Conservation (phyloP, 2,329 filamentous ascomycete genomes). For the Trichoderma hamatum region DNA sequence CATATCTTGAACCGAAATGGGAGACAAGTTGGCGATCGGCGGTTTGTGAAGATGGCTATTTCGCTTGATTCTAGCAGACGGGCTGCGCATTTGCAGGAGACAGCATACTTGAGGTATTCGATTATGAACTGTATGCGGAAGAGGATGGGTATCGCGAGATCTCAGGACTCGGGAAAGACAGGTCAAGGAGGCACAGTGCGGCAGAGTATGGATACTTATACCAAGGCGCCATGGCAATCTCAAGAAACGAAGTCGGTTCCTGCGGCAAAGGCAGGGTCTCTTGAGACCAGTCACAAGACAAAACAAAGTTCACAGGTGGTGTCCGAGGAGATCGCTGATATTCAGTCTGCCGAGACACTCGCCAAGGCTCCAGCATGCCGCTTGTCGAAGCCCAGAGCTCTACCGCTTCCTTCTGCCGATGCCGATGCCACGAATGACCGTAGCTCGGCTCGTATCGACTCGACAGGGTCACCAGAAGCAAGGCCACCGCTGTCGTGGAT, state of each 20-base stretch:
- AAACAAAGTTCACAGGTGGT: not conserved
- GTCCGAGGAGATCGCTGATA: not conserved
- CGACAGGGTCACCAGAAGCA: slow-evolving; percentile 42
- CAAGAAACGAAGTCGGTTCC: slow-evolving; percentile 32
- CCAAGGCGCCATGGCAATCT: slow-evolving; percentile 32
- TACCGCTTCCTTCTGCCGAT: slow-evolving; percentile 37
- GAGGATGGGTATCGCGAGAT: slow-evolving; percentile 41
- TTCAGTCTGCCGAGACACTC: slow-evolving; percentile 23
- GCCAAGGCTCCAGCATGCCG: slow-evolving; percentile 34
- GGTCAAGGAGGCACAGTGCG: slow-evolving; percentile 33
- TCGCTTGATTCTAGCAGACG: slow-evolving; percentile 42
- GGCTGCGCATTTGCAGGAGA: slow-evolving; percentile 50
- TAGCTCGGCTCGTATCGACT: slow-evolving; percentile 38
- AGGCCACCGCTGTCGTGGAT: slow-evolving; percentile 30
- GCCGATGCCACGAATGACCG: slow-evolving; percentile 34
- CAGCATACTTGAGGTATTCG: slow-evolving; percentile 64
- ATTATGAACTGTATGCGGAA: slow-evolving; percentile 64
- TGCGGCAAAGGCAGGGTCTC: slow-evolving; percentile 22
- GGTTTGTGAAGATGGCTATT: slow-evolving; percentile 53
- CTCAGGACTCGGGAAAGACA: slow-evolving; percentile 40
- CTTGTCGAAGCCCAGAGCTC: slow-evolving; percentile 36
- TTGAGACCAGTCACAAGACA: not conserved
- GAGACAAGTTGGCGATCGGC: slow-evolving; percentile 47
- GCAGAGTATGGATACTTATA: slow-evolving; percentile 31
- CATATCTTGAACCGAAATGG: slow-evolving; percentile 68